Conservation (phyloP, 179 eudicot species). For the Corrigiola litoralis region DNA sequence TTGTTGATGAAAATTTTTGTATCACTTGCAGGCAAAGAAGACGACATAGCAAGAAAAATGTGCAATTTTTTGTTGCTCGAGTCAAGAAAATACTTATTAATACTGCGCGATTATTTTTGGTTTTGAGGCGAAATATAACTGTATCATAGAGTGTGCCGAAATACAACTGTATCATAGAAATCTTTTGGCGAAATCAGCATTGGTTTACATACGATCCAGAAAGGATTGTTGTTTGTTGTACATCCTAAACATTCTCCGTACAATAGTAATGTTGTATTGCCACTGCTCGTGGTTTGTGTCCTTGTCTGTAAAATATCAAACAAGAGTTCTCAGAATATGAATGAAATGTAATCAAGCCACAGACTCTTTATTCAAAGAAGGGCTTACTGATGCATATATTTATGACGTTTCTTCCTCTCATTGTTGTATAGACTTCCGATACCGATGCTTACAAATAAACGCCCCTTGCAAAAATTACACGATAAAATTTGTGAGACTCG, state of each 20-base stretch:
- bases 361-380: too few relatives aligned
- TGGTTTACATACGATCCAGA: neutral
- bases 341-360: too few relatives aligned
- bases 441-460: too few relatives aligned
- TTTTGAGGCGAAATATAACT: slow-evolving; percentile 3
- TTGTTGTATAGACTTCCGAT: too few relatives aligned
- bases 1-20: neutral
- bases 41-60: slow-evolving; percentile 13
- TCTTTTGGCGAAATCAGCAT: slow-evolving; percentile 4
- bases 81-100: slow-evolving; percentile 1
- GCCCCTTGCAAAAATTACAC: too few relatives aligned
- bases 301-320: slow-evolving; percentile 8
- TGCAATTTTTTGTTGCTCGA: neutral
- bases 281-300: slow-evolving; percentile 24
- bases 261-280: neutral
- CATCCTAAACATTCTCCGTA: slow-evolving; percentile 21
- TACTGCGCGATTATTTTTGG: neutral
- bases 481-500: too few relatives aligned
- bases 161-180: slow-evolving; percentile 20
- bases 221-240: slow-evolving; percentile 28
- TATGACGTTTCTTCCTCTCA: too few relatives aligned
- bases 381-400: too few relatives aligned
- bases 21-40: slow-evolving; percentile 31
- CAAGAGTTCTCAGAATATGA: neutral
- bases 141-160: too few relatives aligned